phyloP scores from a whole-genome alignment of 2,329 filamentous ascomycete species.

The Calonectria pauciramosa region DNA sequence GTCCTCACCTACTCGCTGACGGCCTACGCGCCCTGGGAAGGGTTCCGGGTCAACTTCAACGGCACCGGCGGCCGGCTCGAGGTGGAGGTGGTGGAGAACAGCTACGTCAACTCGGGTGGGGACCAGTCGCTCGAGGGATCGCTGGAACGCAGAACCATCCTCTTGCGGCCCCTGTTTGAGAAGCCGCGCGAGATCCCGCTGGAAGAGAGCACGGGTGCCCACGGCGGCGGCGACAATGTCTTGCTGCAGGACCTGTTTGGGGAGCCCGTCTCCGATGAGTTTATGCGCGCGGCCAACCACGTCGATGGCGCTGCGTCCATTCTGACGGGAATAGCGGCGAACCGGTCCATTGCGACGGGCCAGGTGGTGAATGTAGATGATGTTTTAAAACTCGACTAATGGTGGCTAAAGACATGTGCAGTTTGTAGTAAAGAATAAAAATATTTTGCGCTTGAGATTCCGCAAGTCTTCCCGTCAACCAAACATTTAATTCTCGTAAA shows the following conservation, averaged over 20 bases:
- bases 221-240: slow-evolving; percentile 72
- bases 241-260: slow-evolving; percentile 71
- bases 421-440: not conserved
- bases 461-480: too few relatives aligned
- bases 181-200: slow-evolving; percentile 70
- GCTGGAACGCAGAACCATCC: slow-evolving; percentile 59
- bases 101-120: slow-evolving; percentile 72
- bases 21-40: slow-evolving; percentile 75
- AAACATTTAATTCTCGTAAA: not conserved
- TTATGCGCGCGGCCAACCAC: slow-evolving; percentile 68
- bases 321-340: slow-evolving; percentile 71
- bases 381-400: slow-evolving; percentile 46
- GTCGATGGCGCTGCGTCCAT: slow-evolving; percentile 72
- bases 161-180: slow-evolving; percentile 67
- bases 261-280: slow-evolving; percentile 62
- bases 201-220: slow-evolving; percentile 65
- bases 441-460: not conserved
- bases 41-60: slow-evolving; percentile 70
- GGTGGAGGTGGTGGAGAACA: slow-evolving; percentile 73
- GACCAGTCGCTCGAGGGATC: slow-evolving; percentile 69
- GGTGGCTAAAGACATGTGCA: not conserved
- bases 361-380: slow-evolving; percentile 70
- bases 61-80: slow-evolving; percentile 71
- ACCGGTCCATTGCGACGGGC: slow-evolving; percentile 69
- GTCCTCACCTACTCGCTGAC: slow-evolving; percentile 71